Evolutionary conservation across 768 basidiomycete species (phyloP).

Genomic region (Mrakia hoshinonis): DNA sequence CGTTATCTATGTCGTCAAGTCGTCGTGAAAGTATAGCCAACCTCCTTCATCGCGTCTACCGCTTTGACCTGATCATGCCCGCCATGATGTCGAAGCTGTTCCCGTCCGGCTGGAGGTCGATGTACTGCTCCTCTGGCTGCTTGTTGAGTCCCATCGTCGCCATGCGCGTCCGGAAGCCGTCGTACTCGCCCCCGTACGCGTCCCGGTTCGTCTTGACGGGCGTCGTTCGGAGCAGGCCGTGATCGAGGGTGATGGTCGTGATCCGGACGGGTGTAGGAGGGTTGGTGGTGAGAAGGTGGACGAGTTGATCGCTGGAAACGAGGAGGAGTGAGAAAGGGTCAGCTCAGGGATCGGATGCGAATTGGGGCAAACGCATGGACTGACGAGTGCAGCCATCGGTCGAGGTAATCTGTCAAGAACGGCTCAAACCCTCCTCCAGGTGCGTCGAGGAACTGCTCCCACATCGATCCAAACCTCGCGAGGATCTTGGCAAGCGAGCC

Average conservation of each 20-base stretch:
- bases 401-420: constrained; percentile 69
- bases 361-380: constrained; percentile 40
- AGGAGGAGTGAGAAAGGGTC: neutral
- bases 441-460: constrained; percentile 58
- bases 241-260: constrained; percentile 71
- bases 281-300: constrained; percentile 67
- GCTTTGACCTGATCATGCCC: constrained; percentile 19
- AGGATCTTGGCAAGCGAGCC: constrained; percentile 64
- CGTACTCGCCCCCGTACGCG: constrained; percentile 13
- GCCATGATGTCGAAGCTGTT: constrained; percentile 66
- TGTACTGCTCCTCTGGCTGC: constrained; percentile 46
- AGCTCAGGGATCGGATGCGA: neutral
- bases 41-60: neutral
- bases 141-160: constrained; percentile 29
- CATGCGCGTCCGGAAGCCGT: constrained; percentile 26
- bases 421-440: constrained; percentile 61
- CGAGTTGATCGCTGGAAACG: constrained; percentile 58
- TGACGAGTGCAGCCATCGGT: constrained; percentile 84
- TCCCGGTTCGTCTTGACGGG: constrained; percentile 46
- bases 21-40: too few species aligned
- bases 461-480: constrained; percentile 66
- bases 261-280: constrained; percentile 68
- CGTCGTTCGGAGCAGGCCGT: constrained; percentile 76
- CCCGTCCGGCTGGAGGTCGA: constrained; percentile 92
- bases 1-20: too few species aligned